Evolutionary conservation across 345 rosid species (phyloP), one percentile per base, ranked within the genome.

Genomic region (Boechera stricta): DNA sequence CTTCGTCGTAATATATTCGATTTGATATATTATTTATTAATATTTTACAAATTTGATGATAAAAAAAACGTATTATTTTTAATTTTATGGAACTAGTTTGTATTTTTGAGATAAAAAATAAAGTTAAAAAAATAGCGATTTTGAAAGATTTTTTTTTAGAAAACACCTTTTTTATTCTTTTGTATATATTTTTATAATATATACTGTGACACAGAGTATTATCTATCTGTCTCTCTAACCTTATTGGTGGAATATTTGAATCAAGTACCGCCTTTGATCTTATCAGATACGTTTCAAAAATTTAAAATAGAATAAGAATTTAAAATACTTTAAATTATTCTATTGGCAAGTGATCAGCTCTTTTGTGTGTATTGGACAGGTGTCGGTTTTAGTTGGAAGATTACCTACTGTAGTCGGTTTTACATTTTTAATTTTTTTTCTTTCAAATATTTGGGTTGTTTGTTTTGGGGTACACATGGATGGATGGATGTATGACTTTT

Each of bases 181-280:
- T 56, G 5, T 56, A 42, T 70, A 60, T 31, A 28, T 54, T 26
- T 29, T 48, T 0, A 2, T 48, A 48, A 28, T 28, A 28, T 21
- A 21, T 21, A 21, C 24, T 21, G 24, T 13, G 47, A 33, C 8
- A 31, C 48, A 64, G 48, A 21, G 71, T 65, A 74, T 74, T 68
- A 74, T 54, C 24, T 21, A 21, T 67, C 45, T 67, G n/a, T 67
- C 58, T 28, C 36, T 47, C 16, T 11, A 6, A 13, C 2, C 28
- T 60, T 21, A 69, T 56, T 35, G 58, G 65, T 72, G 59, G 53
- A 64, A 72, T 56, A 66, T 78, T 78, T 78, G 81, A 78, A 78
- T 64, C 81, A 36, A 56, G 73, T 55, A 72, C 77, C 72, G 77
- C 77, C 76, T 77, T 54, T 62, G 72, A 61, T 61, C 49, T 35